Evolutionary conservation across 169 alveolate genomes (phyloP).

Genomic region (Theileria annulata): DNA sequence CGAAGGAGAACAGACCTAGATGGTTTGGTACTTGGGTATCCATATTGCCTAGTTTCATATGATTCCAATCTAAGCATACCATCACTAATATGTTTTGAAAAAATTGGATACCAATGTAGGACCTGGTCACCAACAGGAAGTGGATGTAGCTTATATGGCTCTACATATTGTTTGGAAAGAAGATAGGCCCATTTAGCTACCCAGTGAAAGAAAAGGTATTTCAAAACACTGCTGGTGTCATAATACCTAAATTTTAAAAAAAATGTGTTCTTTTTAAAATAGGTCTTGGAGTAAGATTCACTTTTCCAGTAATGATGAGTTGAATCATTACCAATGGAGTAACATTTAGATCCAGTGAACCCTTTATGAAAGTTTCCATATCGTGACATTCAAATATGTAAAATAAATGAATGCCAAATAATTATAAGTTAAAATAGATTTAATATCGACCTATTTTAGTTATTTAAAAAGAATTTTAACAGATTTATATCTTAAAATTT

Average conservation of each 20-base stretch:
- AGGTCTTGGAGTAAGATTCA: background rate
- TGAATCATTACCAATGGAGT: too few relatives aligned
- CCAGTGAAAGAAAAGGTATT: constrained; percentile 21
- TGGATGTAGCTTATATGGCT: constrained; percentile 28
- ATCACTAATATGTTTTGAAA: constrained; percentile 46
- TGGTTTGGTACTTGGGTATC: too few relatives aligned
- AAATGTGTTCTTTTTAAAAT: background rate
- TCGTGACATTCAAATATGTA: background rate
- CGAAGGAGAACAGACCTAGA: background rate
- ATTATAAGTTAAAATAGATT: too few relatives aligned
- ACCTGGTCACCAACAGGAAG: constrained; percentile 27
- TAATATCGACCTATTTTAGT: too few relatives aligned
- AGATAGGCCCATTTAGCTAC: constrained; percentile 27
- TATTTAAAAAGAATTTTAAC: background rate
- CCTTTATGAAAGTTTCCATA: background rate
- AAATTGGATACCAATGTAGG: constrained; percentile 23
- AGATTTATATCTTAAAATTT: too few relatives aligned
- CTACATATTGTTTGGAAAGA: background rate
- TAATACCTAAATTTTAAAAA: background rate
- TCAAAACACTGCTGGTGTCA: constrained; percentile 13
- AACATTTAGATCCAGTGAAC: too few relatives aligned
- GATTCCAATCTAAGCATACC: constrained; percentile 21
- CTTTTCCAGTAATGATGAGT: constrained; percentile 1
- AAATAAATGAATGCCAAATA: background rate
- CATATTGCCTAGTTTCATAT: background rate